Conservation (phyloP, 73 alveolate genomes). For the Tetrahymena malaccensis region DNA sequence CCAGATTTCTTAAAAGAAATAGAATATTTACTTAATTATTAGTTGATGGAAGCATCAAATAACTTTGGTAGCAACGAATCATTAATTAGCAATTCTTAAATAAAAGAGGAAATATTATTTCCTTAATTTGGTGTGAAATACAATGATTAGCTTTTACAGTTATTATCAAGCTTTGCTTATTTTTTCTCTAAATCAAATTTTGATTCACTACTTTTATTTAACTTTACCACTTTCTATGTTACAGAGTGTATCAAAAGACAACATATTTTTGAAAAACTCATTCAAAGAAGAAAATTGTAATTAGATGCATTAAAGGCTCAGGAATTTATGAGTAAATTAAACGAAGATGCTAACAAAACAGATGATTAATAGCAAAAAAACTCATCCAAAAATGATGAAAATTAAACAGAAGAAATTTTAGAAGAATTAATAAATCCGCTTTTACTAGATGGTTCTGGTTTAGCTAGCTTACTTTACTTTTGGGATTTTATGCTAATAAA, state of each 20-base stretch:
- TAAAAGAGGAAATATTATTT: neutral
- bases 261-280: neutral
- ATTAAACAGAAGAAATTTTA: neutral
- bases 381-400: neutral
- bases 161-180: neutral
- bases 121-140: neutral
- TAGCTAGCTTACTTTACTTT: neutral
- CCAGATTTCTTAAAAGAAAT: neutral
- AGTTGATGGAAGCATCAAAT: neutral
- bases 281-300: neutral
- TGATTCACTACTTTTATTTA: neutral
- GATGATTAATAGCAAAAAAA: neutral
- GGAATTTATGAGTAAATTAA: neutral
- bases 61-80: neutral
- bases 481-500: neutral
- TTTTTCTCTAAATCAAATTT: neutral
- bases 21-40: neutral
- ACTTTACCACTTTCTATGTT: neutral
- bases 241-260: neutral
- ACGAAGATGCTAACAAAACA: neutral
- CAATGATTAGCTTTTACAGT: neutral
- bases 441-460: neutral
- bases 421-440: neutral
- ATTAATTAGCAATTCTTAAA: neutral
- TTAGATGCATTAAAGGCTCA: neutral